These are phyloP conservation scores for Discostella stelligera DNA, from an alignment of 352 stramenopile genomes.

Conservation along the genomic window DNA sequence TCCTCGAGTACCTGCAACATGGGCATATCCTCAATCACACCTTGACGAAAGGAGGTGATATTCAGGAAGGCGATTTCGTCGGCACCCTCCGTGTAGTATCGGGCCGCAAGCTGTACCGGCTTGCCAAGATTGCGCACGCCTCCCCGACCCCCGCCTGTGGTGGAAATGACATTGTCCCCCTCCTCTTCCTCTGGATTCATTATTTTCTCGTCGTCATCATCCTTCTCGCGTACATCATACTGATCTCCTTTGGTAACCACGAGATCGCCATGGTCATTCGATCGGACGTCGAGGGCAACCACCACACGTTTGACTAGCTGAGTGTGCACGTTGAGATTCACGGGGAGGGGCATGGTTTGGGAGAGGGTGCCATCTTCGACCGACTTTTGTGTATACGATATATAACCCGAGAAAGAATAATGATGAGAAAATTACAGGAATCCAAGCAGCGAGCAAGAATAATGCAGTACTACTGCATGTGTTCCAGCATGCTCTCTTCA, in stretches of 20 bases:
- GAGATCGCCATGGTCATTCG: conserved; percentile 94
- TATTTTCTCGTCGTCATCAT: conserved; percentile 67
- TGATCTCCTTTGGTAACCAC: conserved; percentile 99
- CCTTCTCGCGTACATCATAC: conserved; percentile 94
- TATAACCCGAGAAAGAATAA: no score
- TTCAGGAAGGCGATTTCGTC: conserved; percentile 98
- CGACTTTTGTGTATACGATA: conserved; percentile 53
- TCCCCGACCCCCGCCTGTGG: conserved; percentile 66
- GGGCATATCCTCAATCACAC: conserved; percentile 94
- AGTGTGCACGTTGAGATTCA: conserved; percentile 82
- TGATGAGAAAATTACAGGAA: not conserved
- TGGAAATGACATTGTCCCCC: conserved; percentile 87
- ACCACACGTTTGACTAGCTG: conserved; percentile 93
- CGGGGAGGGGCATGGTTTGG: conserved; percentile 49
- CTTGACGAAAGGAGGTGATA: conserved; percentile 97
- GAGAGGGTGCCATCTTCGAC: conserved; percentile 70
- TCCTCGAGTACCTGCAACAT: conserved; percentile 95
- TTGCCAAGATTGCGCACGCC: conserved; percentile 97
- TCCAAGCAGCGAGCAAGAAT: no score
- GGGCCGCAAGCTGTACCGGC: conserved; percentile 90
- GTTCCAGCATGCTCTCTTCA: not conserved
- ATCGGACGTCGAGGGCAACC: conserved; percentile 94
- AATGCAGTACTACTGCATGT: no score
- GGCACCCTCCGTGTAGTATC: conserved; percentile 95
- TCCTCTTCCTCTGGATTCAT: conserved; percentile 19